Conservation (phyloP, 805 yeast genomes). For the Ogataea paraovalis region DNA sequence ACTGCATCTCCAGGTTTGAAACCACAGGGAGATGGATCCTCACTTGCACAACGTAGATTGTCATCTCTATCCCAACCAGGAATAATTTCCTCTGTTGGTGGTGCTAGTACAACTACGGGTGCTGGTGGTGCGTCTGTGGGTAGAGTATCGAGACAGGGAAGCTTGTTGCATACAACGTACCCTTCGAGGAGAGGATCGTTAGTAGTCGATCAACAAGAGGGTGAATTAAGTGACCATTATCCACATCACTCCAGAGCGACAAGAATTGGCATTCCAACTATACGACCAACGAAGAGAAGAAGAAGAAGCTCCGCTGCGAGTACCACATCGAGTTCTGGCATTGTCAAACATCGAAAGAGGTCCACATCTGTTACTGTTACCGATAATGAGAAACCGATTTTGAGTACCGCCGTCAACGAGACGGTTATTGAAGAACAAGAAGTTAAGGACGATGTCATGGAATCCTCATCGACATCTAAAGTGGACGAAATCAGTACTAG, state of each 20-base stretch:
- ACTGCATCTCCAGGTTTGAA: background rate
- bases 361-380: background rate
- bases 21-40: slow-evolving; percentile 2
- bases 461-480: too few species aligned
- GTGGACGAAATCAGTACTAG: background rate
- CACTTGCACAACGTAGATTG: slow-evolving; percentile 12
- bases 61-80: slow-evolving; percentile 14
- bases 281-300: slow-evolving; percentile 10
- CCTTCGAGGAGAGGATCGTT: background rate
- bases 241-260: too few species aligned
- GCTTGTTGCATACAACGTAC: background rate
- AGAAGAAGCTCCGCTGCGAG: slow-evolving; percentile 35
- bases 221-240: slow-evolving; percentile 5
- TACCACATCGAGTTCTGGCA: background rate
- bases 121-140: background rate
- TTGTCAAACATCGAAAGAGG: background rate
- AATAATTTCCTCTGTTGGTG: background rate
- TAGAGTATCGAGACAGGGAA: background rate
- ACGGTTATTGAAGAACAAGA: background rate
- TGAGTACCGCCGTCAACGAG: background rate
- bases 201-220: background rate
- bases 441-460: background rate
- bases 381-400: background rate
- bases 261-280: slow-evolving; percentile 12
- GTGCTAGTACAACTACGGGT: slow-evolving; percentile 1